Base-by-base conservation (phyloP, 78 protist genomes). In the Speleostelium caveatum region DNA sequence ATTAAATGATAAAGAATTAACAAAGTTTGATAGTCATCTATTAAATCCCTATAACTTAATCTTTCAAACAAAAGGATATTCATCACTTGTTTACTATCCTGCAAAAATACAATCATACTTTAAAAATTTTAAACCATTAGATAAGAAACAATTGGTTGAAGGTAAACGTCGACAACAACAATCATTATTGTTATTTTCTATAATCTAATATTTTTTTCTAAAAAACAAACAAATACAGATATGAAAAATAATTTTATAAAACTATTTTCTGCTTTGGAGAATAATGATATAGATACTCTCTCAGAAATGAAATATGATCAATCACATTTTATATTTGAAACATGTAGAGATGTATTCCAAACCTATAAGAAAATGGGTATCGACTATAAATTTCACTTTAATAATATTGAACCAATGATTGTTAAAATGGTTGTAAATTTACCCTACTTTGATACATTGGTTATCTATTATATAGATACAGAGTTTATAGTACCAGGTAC, bases 271-370 rank as follows among this genome's bases (percentile, higher is more conserved):
- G 56, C 90, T 55, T 35, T 83, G 2, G 77, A 83, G 49, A 83
- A 83, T 39, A 69, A 69, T 58, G 78, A 83, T 42, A 55, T 69
- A 17, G 63, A 56, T 16, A 35, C 51, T 58, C 19, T 83, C 63
- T 32, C 32, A 28, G 55, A 6, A 28, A 26, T 59, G 16, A 83
- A 59, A 58, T 45, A 28, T 32, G 78, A 83, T 45, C 55, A 73
- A 21, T 68, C 90, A 55, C 90, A 83, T 51, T 45, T 69, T 49
- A 53, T 73, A 49, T 35, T 83, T 30, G 90, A 83, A 51, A 45
- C 69, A 8, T 24, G 38, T 14, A 53, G 90, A 55, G 78, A 83
- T 59, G 35, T 83, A 26, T 83, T 83, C 39, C 72, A 83, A n/a
- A 83, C 90, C 17, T 59, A 58, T n/a, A 67, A 49, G 59, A 45